Percentiles rank a stretch among this genome's conserved stretches.
These are phyloP conservation scores for Trypanosoma platydactyli DNA, from an alignment of 208 protist species.

Conservation along the genomic window DNA sequence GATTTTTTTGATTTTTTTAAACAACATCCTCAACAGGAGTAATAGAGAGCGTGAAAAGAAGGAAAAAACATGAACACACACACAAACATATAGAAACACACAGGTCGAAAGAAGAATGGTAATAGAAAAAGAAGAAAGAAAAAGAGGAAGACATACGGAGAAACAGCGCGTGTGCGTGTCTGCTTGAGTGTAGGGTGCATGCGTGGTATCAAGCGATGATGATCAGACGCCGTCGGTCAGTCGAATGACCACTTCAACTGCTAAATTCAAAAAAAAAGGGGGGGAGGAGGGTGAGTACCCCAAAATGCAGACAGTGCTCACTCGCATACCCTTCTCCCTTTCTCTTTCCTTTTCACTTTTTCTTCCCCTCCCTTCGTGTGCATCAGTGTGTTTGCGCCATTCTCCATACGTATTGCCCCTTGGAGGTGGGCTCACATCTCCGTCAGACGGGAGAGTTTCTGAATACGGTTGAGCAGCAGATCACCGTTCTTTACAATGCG, in stretches of 20 bases:
- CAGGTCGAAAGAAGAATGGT: no score
- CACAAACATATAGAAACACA: neutral
- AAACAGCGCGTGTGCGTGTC: slow-evolving; percentile 19
- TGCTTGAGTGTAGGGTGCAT: no score
- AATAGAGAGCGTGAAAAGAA: slow-evolving; percentile 14
- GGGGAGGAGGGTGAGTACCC: no score
- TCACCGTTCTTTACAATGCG: slow-evolving; percentile 96
- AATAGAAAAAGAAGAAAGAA: slow-evolving; percentile 6
- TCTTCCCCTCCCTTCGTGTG: neutral
- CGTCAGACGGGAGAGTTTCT: slow-evolving; percentile 98
- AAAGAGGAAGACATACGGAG: slow-evolving; percentile 14
- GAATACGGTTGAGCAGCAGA: slow-evolving; percentile 97
- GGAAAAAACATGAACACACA: slow-evolving; percentile 1
- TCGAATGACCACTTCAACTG: no score
- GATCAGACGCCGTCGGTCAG: no score
- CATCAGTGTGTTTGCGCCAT: neutral
- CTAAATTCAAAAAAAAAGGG: no score
- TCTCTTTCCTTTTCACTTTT: neutral
- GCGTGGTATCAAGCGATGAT: no score
- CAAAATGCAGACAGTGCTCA: no score
- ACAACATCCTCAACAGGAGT: no score
- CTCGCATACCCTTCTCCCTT: neutral
- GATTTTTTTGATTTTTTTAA: slow-evolving; percentile 2
- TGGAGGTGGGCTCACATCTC: slow-evolving; percentile 59
- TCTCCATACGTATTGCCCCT: no score